These are phyloP conservation scores for Meyerozyma smithsonii DNA, from an alignment of 1,139 yeast genomes.

Conservation along the genomic window DNA sequence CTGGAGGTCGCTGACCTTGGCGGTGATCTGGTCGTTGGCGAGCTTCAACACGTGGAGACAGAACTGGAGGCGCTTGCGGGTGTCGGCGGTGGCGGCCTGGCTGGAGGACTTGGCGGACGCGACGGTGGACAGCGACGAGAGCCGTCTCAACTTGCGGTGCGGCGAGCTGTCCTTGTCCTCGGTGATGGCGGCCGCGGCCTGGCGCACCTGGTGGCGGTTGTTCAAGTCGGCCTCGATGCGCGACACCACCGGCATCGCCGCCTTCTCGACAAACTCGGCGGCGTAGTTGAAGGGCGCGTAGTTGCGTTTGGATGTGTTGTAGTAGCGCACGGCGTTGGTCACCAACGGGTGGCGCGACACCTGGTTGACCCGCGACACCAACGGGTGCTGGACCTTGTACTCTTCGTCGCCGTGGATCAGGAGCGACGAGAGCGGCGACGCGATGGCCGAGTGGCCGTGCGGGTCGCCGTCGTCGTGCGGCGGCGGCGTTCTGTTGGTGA, in stretches of 20 bases:
- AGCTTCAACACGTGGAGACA: constrained; percentile 69
- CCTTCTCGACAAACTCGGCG: constrained; percentile 62
- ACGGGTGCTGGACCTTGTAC: constrained; percentile 29
- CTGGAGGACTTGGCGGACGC: not conserved
- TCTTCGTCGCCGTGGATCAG: constrained; percentile 3
- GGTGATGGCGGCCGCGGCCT: constrained; percentile 7
- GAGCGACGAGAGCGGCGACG: constrained; percentile 2
- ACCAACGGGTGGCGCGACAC: constrained; percentile 47
- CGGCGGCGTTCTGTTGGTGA: constrained; percentile 19
- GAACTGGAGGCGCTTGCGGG: constrained; percentile 65
- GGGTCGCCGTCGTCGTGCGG: constrained; percentile 4
- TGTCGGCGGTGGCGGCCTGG: constrained; percentile 27
- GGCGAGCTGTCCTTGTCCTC: not conserved
- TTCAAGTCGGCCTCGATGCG: constrained; percentile 45
- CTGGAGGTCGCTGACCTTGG: constrained; percentile 61
- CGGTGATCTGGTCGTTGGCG: constrained; percentile 68
- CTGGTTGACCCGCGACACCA: constrained; percentile 41
- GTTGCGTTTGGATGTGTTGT: constrained; percentile 50
- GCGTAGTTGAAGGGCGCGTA: constrained; percentile 61
- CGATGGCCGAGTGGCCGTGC: not conserved
- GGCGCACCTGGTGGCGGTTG: constrained; percentile 31
- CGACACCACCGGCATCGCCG: constrained; percentile 54
- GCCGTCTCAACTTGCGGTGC: constrained; percentile 3
- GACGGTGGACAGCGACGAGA: not conserved
- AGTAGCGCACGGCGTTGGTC: constrained; percentile 54